phyloP scores from a whole-genome alignment of 1,139 yeast species.

The Geotrichum histeridarum region DNA sequence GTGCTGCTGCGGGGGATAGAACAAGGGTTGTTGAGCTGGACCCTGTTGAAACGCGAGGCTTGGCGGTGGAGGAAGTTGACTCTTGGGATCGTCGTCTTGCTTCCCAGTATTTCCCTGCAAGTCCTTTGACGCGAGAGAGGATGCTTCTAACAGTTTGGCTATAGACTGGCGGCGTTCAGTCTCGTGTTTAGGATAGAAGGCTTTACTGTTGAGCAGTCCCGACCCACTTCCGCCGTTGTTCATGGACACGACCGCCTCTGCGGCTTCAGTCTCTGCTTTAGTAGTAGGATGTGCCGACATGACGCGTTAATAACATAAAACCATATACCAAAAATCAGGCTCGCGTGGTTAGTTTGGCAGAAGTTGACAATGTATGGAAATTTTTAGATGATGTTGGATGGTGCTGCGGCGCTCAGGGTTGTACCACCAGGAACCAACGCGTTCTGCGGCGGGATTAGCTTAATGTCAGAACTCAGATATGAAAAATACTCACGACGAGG shows the following conservation, averaged over 20 bases:
- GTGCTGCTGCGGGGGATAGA: not conserved
- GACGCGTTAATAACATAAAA: not conserved
- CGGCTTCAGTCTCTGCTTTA: slow-evolving; percentile 20
- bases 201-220: slow-evolving; percentile 2
- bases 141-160: slow-evolving; percentile 19
- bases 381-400: not conserved
- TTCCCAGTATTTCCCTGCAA: slow-evolving; percentile 1
- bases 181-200: not conserved
- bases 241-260: slow-evolving; percentile 21
- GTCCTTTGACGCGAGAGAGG: slow-evolving; percentile 7
- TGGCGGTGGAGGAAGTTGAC: not conserved
- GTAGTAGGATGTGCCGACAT: slow-evolving; percentile 9
- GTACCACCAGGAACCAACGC: not conserved
- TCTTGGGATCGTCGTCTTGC: not conserved
- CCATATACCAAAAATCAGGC: not conserved
- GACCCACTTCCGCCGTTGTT: slow-evolving; percentile 3
- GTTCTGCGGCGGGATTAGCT: not conserved
- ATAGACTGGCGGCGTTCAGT: slow-evolving; percentile 14
- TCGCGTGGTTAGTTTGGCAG: not conserved
- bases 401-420: not conserved
- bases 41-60: not conserved
- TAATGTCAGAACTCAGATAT: not conserved
- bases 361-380: not conserved
- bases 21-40: not conserved
- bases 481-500: too few species aligned